These are phyloP conservation scores for Aspergillus hiratsukae DNA, from an alignment of 2,329 filamentous ascomycete genomes.

Conservation along the genomic window DNA sequence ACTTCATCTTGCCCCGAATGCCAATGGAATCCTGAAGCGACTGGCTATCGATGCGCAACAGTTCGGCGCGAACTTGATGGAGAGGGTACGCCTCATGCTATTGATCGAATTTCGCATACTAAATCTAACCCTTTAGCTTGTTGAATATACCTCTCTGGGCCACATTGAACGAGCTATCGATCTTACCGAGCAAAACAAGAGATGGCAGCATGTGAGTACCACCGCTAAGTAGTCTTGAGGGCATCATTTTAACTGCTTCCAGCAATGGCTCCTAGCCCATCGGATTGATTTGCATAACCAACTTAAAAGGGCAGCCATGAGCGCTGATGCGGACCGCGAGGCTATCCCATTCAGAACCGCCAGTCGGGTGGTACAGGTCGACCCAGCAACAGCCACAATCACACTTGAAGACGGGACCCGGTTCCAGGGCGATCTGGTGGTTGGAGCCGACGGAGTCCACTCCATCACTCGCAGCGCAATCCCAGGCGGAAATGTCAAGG, in stretches of 20 bases:
- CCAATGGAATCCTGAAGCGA: constrained; percentile 51
- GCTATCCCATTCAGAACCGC: constrained; percentile 39
- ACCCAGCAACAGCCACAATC: constrained; percentile 34
- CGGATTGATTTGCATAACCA: constrained; percentile 48
- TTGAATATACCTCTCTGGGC: constrained; percentile 33
- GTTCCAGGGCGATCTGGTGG: constrained; percentile 44
- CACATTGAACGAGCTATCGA: constrained; percentile 19
- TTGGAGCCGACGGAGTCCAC: constrained; percentile 50
- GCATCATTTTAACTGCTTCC: neutral
- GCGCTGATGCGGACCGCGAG: constrained; percentile 15
- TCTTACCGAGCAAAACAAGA: constrained; percentile 10
- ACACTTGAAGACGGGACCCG: constrained; percentile 41
- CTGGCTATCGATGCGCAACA: constrained; percentile 33
- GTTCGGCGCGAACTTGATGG: constrained; percentile 2
- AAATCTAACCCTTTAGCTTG: constrained; percentile 13
- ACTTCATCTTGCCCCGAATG: constrained; percentile 57
- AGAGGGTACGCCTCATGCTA: too few relatives aligned
- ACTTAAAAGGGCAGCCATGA: constrained; percentile 42
- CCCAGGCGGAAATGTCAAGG: constrained; percentile 25
- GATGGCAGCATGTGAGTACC: neutral
- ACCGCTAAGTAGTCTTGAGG: too few relatives aligned
- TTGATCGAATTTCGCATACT: too few relatives aligned
- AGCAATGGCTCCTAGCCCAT: constrained; percentile 48
- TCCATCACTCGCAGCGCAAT: constrained; percentile 20
- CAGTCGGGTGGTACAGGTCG: constrained; percentile 39